Evolutionary conservation across 371 early-diverging fungal genomes (phyloP).

Genomic region (Rhizopus delemar): DNA sequence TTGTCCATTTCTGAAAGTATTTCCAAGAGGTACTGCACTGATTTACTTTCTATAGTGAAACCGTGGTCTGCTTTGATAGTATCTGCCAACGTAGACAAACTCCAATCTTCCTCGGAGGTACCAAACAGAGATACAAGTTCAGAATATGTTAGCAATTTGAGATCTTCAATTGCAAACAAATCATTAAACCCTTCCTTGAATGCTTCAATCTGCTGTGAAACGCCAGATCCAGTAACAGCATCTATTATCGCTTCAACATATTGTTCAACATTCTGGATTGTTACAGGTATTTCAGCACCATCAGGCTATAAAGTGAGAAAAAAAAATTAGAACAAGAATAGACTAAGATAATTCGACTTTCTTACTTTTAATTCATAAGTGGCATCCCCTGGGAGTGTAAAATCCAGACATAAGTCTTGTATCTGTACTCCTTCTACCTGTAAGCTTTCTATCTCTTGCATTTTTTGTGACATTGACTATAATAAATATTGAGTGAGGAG

Average conservation of each 20-base stretch:
- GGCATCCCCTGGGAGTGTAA: conserved; percentile 81
- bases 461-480: conserved; percentile 36
- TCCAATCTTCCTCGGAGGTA: conserved; percentile 79
- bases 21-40: conserved; percentile 65
- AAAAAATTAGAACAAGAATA: neutral
- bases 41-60: conserved; percentile 71
- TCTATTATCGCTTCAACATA: conserved; percentile 73
- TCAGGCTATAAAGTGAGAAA: conserved; percentile 31
- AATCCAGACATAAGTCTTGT: conserved; percentile 79
- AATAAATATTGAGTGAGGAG: neutral
- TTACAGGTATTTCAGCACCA: conserved; percentile 69
- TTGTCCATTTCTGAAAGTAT: conserved; percentile 66
- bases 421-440: conserved; percentile 52
- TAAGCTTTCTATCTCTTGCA: conserved; percentile 43
- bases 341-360: neutral
- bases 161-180: conserved; percentile 71
- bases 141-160: conserved; percentile 66
- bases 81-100: conserved; percentile 65
- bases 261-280: conserved; percentile 71
- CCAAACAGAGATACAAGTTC: conserved; percentile 79
- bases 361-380: conserved; percentile 61
- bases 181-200: conserved; percentile 83
- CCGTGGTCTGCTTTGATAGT: conserved; percentile 89
- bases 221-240: conserved; percentile 72
- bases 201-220: conserved; percentile 69